These are phyloP conservation scores for Alternaria gansuensis DNA, from an alignment of 2,329 filamentous ascomycete genomes.

Conservation along the genomic window DNA sequence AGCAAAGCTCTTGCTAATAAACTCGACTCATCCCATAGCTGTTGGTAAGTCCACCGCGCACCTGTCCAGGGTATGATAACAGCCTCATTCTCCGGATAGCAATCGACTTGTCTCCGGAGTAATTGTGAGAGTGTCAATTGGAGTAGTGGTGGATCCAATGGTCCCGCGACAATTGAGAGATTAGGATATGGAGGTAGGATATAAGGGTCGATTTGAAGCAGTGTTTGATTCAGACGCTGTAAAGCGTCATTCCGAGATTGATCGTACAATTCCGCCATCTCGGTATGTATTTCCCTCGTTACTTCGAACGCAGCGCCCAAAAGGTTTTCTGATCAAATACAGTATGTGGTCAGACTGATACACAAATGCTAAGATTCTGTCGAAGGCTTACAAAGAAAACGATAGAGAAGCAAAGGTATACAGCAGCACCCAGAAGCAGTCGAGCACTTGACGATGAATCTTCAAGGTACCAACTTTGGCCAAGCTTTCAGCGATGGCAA, in stretches of 20 bases:
- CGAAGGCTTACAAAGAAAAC: constrained; percentile 23
- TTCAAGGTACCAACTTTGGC: constrained; percentile 21
- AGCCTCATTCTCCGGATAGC: constrained; percentile 72
- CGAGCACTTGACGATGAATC: constrained; percentile 22
- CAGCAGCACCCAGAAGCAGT: constrained; percentile 31
- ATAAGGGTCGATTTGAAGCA: constrained; percentile 51
- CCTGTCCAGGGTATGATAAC: constrained; percentile 80
- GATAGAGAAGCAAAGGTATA: constrained; percentile 34
- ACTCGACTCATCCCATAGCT: constrained; percentile 53
- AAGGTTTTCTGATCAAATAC: background rate
- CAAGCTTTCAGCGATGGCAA: constrained; percentile 20
- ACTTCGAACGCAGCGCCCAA: background rate
- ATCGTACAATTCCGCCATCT: constrained; percentile 43
- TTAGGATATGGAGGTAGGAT: constrained; percentile 52
- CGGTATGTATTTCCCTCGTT: background rate
- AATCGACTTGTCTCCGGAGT: constrained; percentile 73
- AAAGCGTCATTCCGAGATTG: constrained; percentile 42
- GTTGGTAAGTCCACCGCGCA: constrained; percentile 72
- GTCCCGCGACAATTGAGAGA: constrained; percentile 71
- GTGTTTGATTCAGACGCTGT: constrained; percentile 50
- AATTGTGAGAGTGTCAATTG: constrained; percentile 77
- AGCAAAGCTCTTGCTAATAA: constrained; percentile 61
- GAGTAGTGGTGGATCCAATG: constrained; percentile 72
- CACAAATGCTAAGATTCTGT: constrained; percentile 6
- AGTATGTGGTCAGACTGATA: constrained; percentile 1